Percentiles rank a stretch among this genome's conserved stretches.
phyloP scores from a whole-genome alignment of 2,329 filamentous ascomycete species.

The Talaromyces rugulosus region DNA sequence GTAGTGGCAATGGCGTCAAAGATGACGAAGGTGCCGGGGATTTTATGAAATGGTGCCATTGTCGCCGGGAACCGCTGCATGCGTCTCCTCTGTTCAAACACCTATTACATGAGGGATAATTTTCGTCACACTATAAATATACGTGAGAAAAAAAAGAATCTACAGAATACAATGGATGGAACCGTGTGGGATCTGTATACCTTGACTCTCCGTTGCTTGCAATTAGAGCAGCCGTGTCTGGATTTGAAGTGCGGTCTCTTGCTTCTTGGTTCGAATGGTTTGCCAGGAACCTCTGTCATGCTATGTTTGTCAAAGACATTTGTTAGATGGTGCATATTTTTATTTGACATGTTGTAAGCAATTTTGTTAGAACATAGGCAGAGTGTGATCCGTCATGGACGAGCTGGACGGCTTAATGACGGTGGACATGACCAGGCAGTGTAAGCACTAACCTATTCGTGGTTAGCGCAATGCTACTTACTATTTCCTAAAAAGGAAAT shows the following conservation, averaged over 20 bases:
- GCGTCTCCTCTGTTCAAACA: conserved; percentile 9
- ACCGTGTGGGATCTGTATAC: not conserved
- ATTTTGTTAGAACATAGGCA: not conserved
- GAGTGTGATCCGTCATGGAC: not conserved
- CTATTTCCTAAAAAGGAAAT: too few species aligned
- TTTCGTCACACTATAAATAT: conserved; percentile 8
- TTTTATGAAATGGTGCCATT: not conserved
- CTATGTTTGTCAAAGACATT: not conserved
- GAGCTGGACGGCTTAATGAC: not conserved
- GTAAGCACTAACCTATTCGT: not conserved
- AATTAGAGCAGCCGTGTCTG: conserved; percentile 7
- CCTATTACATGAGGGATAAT: conserved; percentile 5
- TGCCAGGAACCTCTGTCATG: not conserved
- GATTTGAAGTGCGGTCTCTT: conserved; percentile 10
- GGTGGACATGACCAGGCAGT: too few species aligned
- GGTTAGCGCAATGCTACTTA: not conserved
- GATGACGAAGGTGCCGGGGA: not conserved
- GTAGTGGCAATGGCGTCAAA: not conserved
- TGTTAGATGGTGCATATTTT: not conserved
- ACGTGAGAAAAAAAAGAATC: not conserved
- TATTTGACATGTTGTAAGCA: not conserved
- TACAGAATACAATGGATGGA: not conserved
- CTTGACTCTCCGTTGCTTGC: conserved; percentile 9
- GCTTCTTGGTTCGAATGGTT: not conserved
- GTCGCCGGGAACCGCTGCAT: not conserved